These are phyloP conservation scores for Chalciporus sp. DNA, from an alignment of 1,284 basidiomycete species.

Conservation along the genomic window DNA sequence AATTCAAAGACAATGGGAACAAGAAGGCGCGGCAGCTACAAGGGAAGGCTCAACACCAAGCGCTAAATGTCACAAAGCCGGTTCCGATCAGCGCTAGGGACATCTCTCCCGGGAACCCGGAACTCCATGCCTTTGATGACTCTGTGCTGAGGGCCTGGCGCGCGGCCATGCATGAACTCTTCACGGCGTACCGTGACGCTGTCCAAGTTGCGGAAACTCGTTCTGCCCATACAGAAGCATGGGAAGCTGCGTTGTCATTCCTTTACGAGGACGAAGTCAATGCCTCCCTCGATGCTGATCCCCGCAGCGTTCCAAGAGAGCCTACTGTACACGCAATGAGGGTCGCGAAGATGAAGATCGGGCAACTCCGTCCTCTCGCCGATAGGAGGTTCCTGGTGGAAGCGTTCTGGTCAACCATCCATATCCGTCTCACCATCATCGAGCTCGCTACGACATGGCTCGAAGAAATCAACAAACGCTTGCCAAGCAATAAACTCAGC, in stretches of 20 bases:
- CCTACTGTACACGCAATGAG: conserved; percentile 45
- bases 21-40: conserved; percentile 9
- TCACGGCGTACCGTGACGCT: conserved; percentile 39
- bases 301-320: conserved; percentile 25
- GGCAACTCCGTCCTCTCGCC: conserved; percentile 48
- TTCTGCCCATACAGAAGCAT: conserved; percentile 49
- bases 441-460: conserved; percentile 35
- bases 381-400: conserved; percentile 50
- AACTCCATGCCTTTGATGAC: conserved; percentile 34
- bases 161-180: conserved; percentile 31
- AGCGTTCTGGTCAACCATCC: conserved; percentile 46
- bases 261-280: conserved; percentile 46
- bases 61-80: conserved; percentile 10
- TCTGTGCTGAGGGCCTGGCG: conserved; percentile 40
- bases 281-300: conserved; percentile 21
- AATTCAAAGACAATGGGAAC: conserved; percentile 22
- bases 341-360: conserved; percentile 43
- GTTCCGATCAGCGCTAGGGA: conserved; percentile 19
- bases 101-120: conserved; percentile 19
- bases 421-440: conserved; percentile 44
- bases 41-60: conserved; percentile 8
- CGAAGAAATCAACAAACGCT: conserved; percentile 13
- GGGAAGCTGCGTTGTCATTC: conserved; percentile 46
- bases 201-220: conserved; percentile 38
- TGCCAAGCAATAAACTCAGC: conserved; percentile 6